phyloP scores from a whole-genome alignment of 1,284 basidiomycete species.

The Gymnopus androsaceus region DNA sequence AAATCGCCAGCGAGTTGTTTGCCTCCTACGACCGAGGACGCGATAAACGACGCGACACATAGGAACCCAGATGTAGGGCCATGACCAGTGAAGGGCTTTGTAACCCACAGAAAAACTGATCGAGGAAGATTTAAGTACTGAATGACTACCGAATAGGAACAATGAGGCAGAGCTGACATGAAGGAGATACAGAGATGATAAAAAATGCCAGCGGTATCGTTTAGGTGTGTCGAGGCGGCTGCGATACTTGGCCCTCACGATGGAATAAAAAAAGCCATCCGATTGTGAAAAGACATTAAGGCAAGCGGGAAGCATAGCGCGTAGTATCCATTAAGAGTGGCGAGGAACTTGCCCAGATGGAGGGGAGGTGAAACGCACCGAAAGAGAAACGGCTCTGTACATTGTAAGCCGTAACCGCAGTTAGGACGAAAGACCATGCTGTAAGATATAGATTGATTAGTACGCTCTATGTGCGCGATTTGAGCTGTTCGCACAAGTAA shows the following conservation, averaged over 20 bases:
- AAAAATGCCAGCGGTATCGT: conserved; percentile 71
- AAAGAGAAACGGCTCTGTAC: conserved; percentile 39
- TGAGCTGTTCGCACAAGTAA: conserved; percentile 64
- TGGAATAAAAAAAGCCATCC: conserved; percentile 77
- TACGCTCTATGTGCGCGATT: conserved; percentile 12
- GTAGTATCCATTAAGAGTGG: conserved; percentile 49
- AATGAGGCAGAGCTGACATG: conserved; percentile 39
- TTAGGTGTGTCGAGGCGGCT: conserved; percentile 53
- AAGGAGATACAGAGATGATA: conserved; percentile 73
- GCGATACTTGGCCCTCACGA: conserved; percentile 78
- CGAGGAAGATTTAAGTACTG: no score
- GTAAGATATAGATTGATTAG: conserved; percentile 20
- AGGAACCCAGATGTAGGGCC: conserved; percentile 67
- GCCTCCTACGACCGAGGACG: conserved; percentile 61
- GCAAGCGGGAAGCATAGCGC: conserved; percentile 61
- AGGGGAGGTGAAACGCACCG: no score
- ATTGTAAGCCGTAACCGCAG: conserved; percentile 64
- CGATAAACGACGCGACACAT: conserved; percentile 66
- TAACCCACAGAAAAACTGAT: conserved; percentile 65
- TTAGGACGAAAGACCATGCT: conserved; percentile 63
- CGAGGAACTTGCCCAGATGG: not conserved
- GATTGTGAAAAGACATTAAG: conserved; percentile 65
- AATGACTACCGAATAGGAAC: no score
- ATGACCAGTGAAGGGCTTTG: conserved; percentile 63
- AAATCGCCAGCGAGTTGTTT: conserved; percentile 39